Percentiles rank a stretch among this genome's conserved stretches.
These are phyloP conservation scores for Phialemoniopsis sp. DNA, from an alignment of 2,329 filamentous ascomycete species.

Conservation along the genomic window DNA sequence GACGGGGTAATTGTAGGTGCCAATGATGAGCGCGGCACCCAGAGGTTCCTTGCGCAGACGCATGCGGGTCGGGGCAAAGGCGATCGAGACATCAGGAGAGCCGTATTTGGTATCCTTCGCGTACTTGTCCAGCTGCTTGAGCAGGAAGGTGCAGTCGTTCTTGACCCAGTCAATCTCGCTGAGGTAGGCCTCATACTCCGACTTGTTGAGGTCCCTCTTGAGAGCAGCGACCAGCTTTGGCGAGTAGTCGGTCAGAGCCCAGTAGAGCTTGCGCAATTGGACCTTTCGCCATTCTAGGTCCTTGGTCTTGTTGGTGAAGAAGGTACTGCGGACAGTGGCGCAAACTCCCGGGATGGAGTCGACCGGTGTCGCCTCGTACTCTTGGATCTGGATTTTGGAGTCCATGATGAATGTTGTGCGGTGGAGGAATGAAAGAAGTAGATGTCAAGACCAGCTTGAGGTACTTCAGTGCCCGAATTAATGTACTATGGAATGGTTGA, in stretches of 20 bases:
- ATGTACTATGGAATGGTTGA: background rate
- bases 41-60: constrained; percentile 84
- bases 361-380: constrained; percentile 58
- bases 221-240: constrained; percentile 71
- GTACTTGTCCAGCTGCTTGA: constrained; percentile 76
- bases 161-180: constrained; percentile 75
- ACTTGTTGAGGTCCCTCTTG: constrained; percentile 74
- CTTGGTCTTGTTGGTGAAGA: constrained; percentile 76
- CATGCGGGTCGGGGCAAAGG: constrained; percentile 66
- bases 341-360: constrained; percentile 62
- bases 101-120: constrained; percentile 73
- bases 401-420: constrained; percentile 30
- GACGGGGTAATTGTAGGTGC: constrained; percentile 91
- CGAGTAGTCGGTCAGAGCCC: constrained; percentile 79
- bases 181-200: constrained; percentile 67
- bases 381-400: constrained; percentile 32
- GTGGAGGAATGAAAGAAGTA: too few relatives aligned
- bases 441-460: background rate
- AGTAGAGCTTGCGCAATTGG: constrained; percentile 93
- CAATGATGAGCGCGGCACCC: constrained; percentile 79
- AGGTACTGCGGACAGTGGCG: constrained; percentile 62
- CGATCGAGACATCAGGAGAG: constrained; percentile 57
- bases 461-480: background rate
- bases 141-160: constrained; percentile 75
- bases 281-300: constrained; percentile 74